Base-by-base conservation (phyloP, 192 early-diverging fungal species). In the Lunasporangiospora selenospora region DNA sequence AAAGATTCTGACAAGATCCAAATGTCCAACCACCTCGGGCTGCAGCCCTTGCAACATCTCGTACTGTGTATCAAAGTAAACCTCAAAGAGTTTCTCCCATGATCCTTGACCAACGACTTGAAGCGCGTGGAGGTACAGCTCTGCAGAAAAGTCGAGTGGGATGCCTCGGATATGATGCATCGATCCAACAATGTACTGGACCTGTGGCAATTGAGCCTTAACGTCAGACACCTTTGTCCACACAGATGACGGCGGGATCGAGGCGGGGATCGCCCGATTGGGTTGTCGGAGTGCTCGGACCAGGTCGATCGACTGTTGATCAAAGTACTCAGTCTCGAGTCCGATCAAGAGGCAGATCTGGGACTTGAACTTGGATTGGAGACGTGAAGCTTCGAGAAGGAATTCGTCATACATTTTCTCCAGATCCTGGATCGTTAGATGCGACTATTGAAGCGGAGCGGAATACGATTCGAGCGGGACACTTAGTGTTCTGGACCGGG, bases 181-280 rank as follows among this genome's bases (percentile, higher is more conserved):
- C 2, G 94, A 96, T 3, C 97, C 97, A 4, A 99, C 94, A 16
- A 93, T 63, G 62, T 95, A 97, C 62, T 98, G 95, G 15, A 96
- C 75, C 6, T 40, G 53, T 34, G 69, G 69, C 19, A 73, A 26
- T 12, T 21, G n/a, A n/a, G n/a, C n/a, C n/a, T n/a, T n/a, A n/a
- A 15, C 1, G 37, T 47, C 12, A 15, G 5, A 9, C 23, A 31
- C 23, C 18, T 39, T 32, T 48, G 47, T 40, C 16, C 39, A 21
- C 13, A 30, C 18, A 9, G 12, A 12, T 19, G 15, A 36, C 6
- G 31, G 15, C n/a, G n/a, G n/a, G n/a, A 44, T 9, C 19, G 29
- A 11, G 21, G 32, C 11, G 30, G 26, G 21, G 31, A 12, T 57
- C 6, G 32, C 16, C 16, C 59, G 39, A 53, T 83, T 75, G 19